Base-by-base conservation (phyloP, 495 filamentous ascomycete species). In the Viridothelium virens region DNA sequence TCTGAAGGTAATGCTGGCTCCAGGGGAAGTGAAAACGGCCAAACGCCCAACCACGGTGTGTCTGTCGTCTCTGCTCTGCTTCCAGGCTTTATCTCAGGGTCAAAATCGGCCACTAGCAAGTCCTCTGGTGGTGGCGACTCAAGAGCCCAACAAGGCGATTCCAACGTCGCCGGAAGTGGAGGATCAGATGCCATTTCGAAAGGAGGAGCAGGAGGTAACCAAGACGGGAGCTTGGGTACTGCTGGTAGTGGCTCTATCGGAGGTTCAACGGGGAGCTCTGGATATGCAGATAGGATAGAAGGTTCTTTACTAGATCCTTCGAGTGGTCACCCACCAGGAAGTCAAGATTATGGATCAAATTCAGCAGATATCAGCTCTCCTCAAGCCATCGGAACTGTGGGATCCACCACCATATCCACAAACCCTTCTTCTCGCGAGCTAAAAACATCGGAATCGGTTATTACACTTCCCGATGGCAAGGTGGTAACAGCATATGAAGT, bases 381-480 rank as follows among this genome's bases (percentile, higher is more conserved):
- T 53, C 48, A 53, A 18, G 10, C 16, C 48, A 18, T 53, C n/a
- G 48, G 48, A 5, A 18, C 48, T 18, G 48, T 53, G 48, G 48
- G 48, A 12, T 53, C 48, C n/a, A 53, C 48, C 9, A 53, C 48
- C 10, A 53, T 53, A 53, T 53, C 48, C 25, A 5, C 48, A 18
- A 53, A 53, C n/a, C 48, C 48, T 18, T 53, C 48, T 53, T 53
- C 48, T 18, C 48, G 12, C n/a, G 48, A 53, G 48, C 10, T 18
- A 18, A 12, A 14, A 18, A 53, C 48, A 12, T 16, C 48, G 5
- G 10, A 53, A 18, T 12, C 48, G 10, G 48, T 53, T 18, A 18
- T 53, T 18, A 53, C 48, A 18, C 48, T 53, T 53, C 48, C 48
- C 9, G 48, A 53, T 53, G 48, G 48, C 48, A 53, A 53, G n/a